phyloP scores from a whole-genome alignment of 257 asterid genomes.

The Solanum lignicaule region DNA sequence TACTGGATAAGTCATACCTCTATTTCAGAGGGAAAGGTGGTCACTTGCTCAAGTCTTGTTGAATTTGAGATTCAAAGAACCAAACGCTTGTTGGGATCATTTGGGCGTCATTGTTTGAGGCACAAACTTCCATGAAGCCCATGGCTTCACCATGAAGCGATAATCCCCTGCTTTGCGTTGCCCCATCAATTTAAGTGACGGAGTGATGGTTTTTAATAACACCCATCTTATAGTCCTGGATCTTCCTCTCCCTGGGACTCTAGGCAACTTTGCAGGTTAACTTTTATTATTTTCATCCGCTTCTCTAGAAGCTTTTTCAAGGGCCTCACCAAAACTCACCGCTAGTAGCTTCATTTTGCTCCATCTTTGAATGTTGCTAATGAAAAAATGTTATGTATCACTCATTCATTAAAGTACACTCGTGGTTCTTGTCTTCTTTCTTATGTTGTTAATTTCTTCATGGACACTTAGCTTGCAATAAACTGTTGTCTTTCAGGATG shows the following conservation, averaged over 20 bases:
- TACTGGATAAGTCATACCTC: neutral
- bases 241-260: neutral
- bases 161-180: neutral
- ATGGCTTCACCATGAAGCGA: neutral
- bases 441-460: neutral
- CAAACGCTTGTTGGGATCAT: neutral
- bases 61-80: neutral
- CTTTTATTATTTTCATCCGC: neutral
- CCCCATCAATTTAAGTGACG: neutral
- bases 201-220: neutral
- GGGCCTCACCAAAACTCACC: neutral
- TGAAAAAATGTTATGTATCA: neutral
- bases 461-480: neutral
- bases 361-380: neutral
- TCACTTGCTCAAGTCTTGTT: neutral
- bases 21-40: neutral
- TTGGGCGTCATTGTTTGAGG: neutral
- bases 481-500: constrained; percentile 42
- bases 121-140: neutral
- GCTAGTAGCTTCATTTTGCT: neutral
- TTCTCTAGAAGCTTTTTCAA: neutral
- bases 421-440: neutral
- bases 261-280: neutral
- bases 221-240: neutral
- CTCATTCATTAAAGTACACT: neutral